These are phyloP conservation scores for Pythium monospermum DNA, from an alignment of 352 stramenopile genomes.

Conservation along the genomic window DNA sequence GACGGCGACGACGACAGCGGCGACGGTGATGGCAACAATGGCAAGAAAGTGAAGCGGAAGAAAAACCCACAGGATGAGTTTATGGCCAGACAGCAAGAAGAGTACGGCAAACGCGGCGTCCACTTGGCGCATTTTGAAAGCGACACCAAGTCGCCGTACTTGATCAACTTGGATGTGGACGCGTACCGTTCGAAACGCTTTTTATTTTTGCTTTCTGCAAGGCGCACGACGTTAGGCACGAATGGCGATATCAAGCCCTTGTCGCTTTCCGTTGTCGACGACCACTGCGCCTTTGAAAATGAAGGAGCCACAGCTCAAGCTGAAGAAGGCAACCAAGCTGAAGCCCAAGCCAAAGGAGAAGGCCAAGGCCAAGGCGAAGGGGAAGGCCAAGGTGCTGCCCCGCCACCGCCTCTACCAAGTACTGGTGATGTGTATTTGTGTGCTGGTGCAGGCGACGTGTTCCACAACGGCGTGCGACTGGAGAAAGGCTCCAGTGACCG, in stretches of 20 bases:
- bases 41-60: slow-evolving; percentile 5
- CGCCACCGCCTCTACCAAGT: no score
- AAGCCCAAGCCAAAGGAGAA: no score
- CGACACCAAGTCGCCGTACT: slow-evolving; percentile 78
- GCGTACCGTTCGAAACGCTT: slow-evolving; percentile 90
- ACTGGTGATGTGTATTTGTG: slow-evolving; percentile 56
- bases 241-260: slow-evolving; percentile 91
- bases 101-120: slow-evolving; percentile 90
- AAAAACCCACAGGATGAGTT: slow-evolving; percentile 75
- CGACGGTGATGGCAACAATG: slow-evolving; percentile 16
- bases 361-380: no score
- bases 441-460: slow-evolving; percentile 78
- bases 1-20: slow-evolving; percentile 24
- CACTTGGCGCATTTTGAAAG: slow-evolving; percentile 86
- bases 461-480: slow-evolving; percentile 82
- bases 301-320: slow-evolving; percentile 22
- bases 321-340: no score
- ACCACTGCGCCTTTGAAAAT: slow-evolving; percentile 82
- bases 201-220: slow-evolving; percentile 86
- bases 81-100: slow-evolving; percentile 83
- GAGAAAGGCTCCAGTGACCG: slow-evolving; percentile 26
- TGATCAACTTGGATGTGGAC: slow-evolving; percentile 94
- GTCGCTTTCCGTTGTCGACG: slow-evolving; percentile 85
- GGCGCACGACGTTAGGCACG: slow-evolving; percentile 37
- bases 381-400: no score